Conservation (phyloP, 768 basidiomycete genomes). For the Suillus paluster region DNA sequence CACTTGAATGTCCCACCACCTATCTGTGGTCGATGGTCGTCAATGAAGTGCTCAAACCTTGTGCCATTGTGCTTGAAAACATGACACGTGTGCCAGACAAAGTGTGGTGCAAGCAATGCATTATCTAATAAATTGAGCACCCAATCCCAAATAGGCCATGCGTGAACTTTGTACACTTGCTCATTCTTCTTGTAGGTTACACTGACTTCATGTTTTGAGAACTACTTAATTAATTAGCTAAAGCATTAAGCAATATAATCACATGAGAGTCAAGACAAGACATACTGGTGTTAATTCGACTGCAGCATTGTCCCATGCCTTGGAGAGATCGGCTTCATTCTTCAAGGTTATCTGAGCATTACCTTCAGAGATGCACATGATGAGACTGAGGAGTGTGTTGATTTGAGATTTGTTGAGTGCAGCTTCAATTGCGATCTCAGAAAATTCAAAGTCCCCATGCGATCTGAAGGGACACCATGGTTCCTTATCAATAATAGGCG, state of each 20-base stretch:
- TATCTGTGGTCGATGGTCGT: conserved; percentile 41
- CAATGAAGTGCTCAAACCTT: conserved; percentile 29
- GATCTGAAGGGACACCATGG: conserved; percentile 12
- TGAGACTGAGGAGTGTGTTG: conserved; percentile 12
- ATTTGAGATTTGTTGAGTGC: conserved; percentile 13
- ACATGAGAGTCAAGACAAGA: background rate
- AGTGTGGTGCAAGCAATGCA: conserved; percentile 13
- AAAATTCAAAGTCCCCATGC: conserved; percentile 13
- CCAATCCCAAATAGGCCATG: conserved; percentile 12
- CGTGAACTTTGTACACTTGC: conserved; percentile 3
- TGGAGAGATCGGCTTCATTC: conserved; percentile 9
- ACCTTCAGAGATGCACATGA: conserved; percentile 15
- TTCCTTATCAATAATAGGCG: conserved; percentile 11
- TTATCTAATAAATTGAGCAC: conserved; percentile 9
- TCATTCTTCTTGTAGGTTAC: conserved; percentile 13
- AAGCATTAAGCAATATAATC: background rate
- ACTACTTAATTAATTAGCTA: conserved; percentile 11
- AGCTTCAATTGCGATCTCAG: conserved; percentile 17
- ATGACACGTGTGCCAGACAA: conserved; percentile 37
- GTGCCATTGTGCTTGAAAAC: conserved; percentile 31
- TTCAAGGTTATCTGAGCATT: conserved; percentile 18
- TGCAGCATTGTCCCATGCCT: conserved; percentile 7
- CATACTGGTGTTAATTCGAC: conserved; percentile 12
- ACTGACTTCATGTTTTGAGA: conserved; percentile 5
- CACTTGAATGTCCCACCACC: conserved; percentile 45